phyloP scores from a whole-genome alignment of 257 asterid species.

The Solanum arcanum region DNA sequence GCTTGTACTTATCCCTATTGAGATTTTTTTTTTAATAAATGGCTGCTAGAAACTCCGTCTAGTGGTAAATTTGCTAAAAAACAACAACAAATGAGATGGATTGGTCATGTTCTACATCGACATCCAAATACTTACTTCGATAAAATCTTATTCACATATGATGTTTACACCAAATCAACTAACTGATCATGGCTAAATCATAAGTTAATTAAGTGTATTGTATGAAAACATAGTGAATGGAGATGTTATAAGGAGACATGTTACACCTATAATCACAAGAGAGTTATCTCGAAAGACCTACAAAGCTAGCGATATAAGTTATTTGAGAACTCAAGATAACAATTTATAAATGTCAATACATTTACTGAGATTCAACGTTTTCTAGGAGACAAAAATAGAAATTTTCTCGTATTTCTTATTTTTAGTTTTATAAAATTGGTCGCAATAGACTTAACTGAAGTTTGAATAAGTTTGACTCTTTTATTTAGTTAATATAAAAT shows the following conservation, averaged over 20 bases:
- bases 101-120: neutral
- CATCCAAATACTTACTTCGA: neutral
- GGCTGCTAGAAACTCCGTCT: neutral
- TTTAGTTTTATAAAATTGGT: neutral
- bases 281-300: neutral
- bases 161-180: neutral
- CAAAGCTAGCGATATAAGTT: neutral
- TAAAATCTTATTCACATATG: neutral
- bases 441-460: neutral
- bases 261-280: neutral
- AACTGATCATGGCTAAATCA: neutral
- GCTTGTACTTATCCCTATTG: neutral
- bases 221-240: neutral
- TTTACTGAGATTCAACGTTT: neutral
- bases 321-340: neutral
- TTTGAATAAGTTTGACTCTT: neutral
- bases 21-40: neutral
- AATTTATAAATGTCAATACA: neutral
- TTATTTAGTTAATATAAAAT: neutral
- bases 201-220: neutral
- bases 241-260: neutral
- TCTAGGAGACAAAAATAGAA: neutral
- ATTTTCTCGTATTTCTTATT: neutral
- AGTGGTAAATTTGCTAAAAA: too few relatives aligned
- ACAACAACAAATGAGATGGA: neutral